Base-by-base conservation (phyloP, 2,329 filamentous ascomycete genomes). In the Mariannaea sp. region DNA sequence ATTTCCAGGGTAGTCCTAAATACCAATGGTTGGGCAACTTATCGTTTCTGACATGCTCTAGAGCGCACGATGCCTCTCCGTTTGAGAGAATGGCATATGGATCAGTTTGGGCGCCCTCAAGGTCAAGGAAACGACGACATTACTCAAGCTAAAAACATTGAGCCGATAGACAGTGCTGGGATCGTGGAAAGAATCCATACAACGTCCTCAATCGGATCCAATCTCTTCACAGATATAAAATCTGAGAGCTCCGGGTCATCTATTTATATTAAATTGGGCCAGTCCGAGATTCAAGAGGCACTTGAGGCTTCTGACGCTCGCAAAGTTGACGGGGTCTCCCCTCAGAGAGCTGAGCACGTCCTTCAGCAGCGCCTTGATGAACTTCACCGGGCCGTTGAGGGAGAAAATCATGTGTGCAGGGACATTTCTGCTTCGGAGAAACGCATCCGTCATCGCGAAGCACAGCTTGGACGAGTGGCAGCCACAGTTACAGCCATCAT, bases 331-430 rank as follows among this genome's bases (percentile, higher is more conserved):
- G 60, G 65, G 16, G 49, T 68, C 14, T 48, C 60, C 2, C 33
- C 59, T 3, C 3, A 44, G 7, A 27, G 57, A 10, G 60, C 58
- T n/a, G 35, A 58, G 35, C 20, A 32, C 7, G 56, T 57, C 17
- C 50, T 70, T 22, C 46, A 40, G 12, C 46, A 57, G 9, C 60
- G 66, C 9, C 50, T 65, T 48, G 52, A 60, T 12, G 47, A 57
- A 16, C 54, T 68, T 14, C 20, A 55, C 14, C 36, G 46, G 13
- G 53, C 48, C 30, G 33, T 54, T 12, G 38, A 48, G 3, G 32
- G 54, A 14, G 44, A 61, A 22, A 33, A 33, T 3, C 32, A 54
- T 4, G 17, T 43, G 1, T 7, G 19, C 2, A n/a, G 30, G 3
- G 43, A 33, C 12, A 53, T 61, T 14, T 42, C 19, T 3, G 35